Evolutionary conservation across 495 filamentous ascomycete species (phyloP).

Genomic region (Penicillium riverlandense): DNA sequence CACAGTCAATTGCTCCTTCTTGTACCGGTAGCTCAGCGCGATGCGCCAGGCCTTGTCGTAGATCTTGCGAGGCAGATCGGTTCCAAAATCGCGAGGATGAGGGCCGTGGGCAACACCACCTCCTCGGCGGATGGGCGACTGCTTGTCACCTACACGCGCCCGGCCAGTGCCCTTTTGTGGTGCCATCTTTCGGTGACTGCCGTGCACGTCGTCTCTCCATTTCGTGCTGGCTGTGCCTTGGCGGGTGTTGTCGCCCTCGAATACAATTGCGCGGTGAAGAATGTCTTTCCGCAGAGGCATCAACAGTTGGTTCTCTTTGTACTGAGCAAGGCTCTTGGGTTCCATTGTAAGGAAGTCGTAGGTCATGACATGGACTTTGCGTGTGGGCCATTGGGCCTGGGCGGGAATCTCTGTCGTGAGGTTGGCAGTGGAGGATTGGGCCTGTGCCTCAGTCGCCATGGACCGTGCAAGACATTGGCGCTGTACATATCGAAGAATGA

Average conservation of each 20-base stretch:
- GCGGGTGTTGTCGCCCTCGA: conserved; percentile 83
- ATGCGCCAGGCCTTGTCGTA: conserved; percentile 96
- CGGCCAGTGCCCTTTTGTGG: conserved; percentile 79
- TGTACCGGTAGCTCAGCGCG: conserved; percentile 84
- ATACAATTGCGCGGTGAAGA: conserved; percentile 85
- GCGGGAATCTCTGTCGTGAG: conserved; percentile 31
- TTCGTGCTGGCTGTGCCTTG: conserved; percentile 83
- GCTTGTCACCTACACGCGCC: conserved; percentile 72
- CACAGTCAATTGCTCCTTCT: conserved; percentile 77
- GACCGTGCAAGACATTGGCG: conserved; percentile 56
- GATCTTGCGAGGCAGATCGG: conserved; percentile 75
- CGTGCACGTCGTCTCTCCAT: conserved; percentile 76
- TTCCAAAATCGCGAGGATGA: conserved; percentile 80
- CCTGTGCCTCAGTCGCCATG: conserved; percentile 68
- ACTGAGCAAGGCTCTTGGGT: conserved; percentile 69
- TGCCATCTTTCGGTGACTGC: conserved; percentile 66
- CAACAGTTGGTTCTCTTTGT: conserved; percentile 71
- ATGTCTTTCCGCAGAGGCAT: conserved; percentile 87
- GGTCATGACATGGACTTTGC: conserved; percentile 66
- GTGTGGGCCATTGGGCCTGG: conserved; percentile 20
- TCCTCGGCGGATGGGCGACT: conserved; percentile 76
- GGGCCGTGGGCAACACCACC: conserved; percentile 86
- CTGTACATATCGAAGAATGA: conserved; percentile 6
- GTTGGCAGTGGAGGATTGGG: conserved; percentile 17
- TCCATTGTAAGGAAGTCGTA: conserved; percentile 88